A percentile compares a stretch with the other conserved stretches of the same genome.
Conservation (phyloP, 371 early-diverging fungal genomes). For the Parasitella parasitica region DNA sequence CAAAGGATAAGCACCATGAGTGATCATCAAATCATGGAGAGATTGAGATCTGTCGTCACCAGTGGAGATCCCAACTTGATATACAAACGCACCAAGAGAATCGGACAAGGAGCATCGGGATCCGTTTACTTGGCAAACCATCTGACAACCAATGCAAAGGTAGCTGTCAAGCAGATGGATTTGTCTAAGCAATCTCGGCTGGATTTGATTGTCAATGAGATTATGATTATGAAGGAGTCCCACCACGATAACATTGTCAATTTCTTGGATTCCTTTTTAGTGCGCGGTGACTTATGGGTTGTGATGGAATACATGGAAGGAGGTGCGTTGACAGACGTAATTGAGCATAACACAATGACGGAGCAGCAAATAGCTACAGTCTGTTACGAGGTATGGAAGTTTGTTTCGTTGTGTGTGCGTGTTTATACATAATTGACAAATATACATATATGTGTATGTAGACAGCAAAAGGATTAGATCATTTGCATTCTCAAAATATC, state of each 20-base stretch:
- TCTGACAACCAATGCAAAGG: constrained; percentile 59
- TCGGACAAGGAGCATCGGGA: constrained; percentile 97
- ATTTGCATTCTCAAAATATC: constrained; percentile 79
- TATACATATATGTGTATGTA: no score
- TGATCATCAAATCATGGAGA: constrained; percentile 89
- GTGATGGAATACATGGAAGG: constrained; percentile 99
- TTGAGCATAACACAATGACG: constrained; percentile 85
- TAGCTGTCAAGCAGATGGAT: constrained; percentile 97
- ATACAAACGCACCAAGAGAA: constrained; percentile 85
- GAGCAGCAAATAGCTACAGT: constrained; percentile 93
- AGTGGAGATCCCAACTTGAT: constrained; percentile 78
- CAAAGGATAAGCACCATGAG: constrained; percentile 78
- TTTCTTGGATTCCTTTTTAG: constrained; percentile 89
- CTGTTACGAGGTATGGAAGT: constrained; percentile 77
- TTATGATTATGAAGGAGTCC: constrained; percentile 95
- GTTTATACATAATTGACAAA: not conserved
- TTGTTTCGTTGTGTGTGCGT: not conserved
- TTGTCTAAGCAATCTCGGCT: constrained; percentile 88
- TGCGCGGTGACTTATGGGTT: constrained; percentile 90
- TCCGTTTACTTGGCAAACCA: constrained; percentile 87
- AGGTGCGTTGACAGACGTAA: constrained; percentile 94
- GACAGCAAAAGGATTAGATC: constrained; percentile 71
- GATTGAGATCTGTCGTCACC: constrained; percentile 70
- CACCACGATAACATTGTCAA: constrained; percentile 96
- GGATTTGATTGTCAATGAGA: constrained; percentile 96